Evolutionary conservation across 106 monocot species (phyloP).

Genomic region (Apostasia shenzhenica): DNA sequence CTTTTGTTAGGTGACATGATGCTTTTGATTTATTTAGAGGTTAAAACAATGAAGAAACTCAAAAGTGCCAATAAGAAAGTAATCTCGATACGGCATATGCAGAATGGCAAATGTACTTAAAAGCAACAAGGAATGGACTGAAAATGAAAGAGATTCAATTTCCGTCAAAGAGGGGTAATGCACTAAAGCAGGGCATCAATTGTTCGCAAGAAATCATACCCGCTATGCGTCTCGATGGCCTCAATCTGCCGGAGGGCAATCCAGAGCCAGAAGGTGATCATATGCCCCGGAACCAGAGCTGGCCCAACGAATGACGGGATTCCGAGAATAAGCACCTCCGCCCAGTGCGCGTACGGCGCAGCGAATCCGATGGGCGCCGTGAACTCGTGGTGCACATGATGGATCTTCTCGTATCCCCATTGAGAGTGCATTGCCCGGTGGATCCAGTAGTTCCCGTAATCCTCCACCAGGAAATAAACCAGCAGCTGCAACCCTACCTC

Average conservation of each 20-base stretch:
- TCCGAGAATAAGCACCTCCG: slow-evolving; percentile 78
- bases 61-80: too few relatives aligned
- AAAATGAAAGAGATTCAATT: not conserved
- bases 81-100: too few relatives aligned
- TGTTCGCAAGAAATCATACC: slow-evolving; percentile 32
- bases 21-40: too few relatives aligned
- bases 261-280: slow-evolving; percentile 91
- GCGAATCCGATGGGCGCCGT: slow-evolving; percentile 91
- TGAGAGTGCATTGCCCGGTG: slow-evolving; percentile 56
- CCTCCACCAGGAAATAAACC: slow-evolving; percentile 86
- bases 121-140: not conserved
- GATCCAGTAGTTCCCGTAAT: slow-evolving; percentile 92
- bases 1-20: too few relatives aligned
- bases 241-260: slow-evolving; percentile 72
- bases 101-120: not conserved
- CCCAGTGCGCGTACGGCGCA: slow-evolving; percentile 91
- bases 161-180: not conserved
- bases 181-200: not conserved
- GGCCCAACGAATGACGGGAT: slow-evolving; percentile 82
- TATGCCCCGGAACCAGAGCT: slow-evolving; percentile 71
- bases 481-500: slow-evolving; percentile 58
- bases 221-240: slow-evolving; percentile 86
- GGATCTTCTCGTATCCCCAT: slow-evolving; percentile 94
- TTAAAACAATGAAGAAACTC: too few relatives aligned
- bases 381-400: slow-evolving; percentile 84